A percentile compares a stretch with the other conserved stretches of the same genome.
Evolutionary conservation across 805 yeast genomes (phyloP).

Genomic region (Suhomyces faveliae): DNA sequence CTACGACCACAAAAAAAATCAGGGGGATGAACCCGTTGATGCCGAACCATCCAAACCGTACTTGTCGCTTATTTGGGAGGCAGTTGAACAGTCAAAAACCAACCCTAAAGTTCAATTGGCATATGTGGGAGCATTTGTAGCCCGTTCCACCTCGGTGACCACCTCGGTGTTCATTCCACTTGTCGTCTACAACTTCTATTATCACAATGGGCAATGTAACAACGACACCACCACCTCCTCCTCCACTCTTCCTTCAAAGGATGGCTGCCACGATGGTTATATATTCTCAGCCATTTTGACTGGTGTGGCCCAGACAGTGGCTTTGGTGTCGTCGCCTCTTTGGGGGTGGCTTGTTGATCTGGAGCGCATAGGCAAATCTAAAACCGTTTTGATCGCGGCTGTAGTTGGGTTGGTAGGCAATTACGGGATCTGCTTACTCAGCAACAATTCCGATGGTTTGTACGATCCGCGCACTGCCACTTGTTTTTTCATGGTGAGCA

Average conservation of each 20-base stretch:
- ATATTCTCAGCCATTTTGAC: constrained; percentile 64
- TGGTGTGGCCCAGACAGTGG: constrained; percentile 61
- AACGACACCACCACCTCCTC: too few relatives aligned
- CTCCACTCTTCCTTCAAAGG: constrained; percentile 25
- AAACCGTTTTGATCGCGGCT: constrained; percentile 37
- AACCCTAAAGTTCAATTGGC: constrained; percentile 34
- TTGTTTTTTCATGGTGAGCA: constrained; percentile 40
- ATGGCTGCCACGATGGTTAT: constrained; percentile 60
- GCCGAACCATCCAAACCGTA: not conserved
- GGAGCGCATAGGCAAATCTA: constrained; percentile 26
- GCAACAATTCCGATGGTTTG: constrained; percentile 12
- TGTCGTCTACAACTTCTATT: constrained; percentile 56
- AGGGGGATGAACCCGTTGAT: constrained; percentile 6
- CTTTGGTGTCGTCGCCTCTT: constrained; percentile 60
- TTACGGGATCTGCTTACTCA: constrained; percentile 24
- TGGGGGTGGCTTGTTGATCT: constrained; percentile 60
- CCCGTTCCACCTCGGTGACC: constrained; percentile 61
- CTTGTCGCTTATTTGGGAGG: not conserved
- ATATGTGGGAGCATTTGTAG: constrained; percentile 59
- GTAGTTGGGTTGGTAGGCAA: constrained; percentile 45
- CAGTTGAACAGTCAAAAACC: not conserved
- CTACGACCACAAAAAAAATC: constrained; percentile 38
- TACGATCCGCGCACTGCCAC: constrained; percentile 36
- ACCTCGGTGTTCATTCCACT: constrained; percentile 63
- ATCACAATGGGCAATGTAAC: constrained; percentile 49